phyloP scores from a whole-genome alignment of 345 rosid species.

The Hibiscus mutabilis region DNA sequence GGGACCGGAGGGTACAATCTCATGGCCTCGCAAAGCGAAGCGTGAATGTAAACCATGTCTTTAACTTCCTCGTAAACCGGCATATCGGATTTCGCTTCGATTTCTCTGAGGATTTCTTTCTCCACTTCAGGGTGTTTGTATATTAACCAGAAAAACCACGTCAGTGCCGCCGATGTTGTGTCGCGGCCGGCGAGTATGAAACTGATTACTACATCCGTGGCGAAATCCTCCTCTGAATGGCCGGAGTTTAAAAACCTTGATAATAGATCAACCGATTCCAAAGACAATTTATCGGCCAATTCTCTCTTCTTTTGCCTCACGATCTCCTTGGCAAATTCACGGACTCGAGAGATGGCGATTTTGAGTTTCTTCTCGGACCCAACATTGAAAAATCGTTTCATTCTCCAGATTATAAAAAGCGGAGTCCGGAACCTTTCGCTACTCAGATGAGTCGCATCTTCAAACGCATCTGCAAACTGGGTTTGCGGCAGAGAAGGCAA shows the following conservation, averaged over 20 bases:
- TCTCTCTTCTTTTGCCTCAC: slow-evolving; percentile 38
- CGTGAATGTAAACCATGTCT: slow-evolving; percentile 53
- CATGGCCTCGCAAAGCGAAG: slow-evolving; percentile 45
- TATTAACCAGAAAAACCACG: not conserved
- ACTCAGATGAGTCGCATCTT: slow-evolving; percentile 29
- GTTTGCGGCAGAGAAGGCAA: not conserved
- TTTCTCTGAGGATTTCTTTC: slow-evolving; percentile 28
- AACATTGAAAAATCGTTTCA: slow-evolving; percentile 27
- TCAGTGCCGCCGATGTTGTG: not conserved
- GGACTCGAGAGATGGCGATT: slow-evolving; percentile 23
- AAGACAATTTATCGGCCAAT: slow-evolving; percentile 1
- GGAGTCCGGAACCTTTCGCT: slow-evolving; percentile 18
- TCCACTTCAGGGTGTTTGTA: not conserved
- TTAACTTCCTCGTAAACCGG: slow-evolving; percentile 28
- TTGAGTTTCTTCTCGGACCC: not conserved
- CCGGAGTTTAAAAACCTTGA: slow-evolving; percentile 44
- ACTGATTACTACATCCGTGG: slow-evolving; percentile 44
- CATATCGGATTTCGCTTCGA: slow-evolving; percentile 15
- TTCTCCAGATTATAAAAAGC: slow-evolving; percentile 26
- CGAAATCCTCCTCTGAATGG: slow-evolving; percentile 37
- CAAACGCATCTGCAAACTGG: slow-evolving; percentile 31
- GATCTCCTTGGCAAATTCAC: slow-evolving; percentile 32
- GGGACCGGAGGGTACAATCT: slow-evolving; percentile 64
- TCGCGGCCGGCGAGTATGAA: slow-evolving; percentile 28
- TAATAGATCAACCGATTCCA: slow-evolving; percentile 28